These are phyloP conservation scores for Sextonia rubra DNA, from an alignment of 164 flowering plant genomes.

Conservation along the genomic window DNA sequence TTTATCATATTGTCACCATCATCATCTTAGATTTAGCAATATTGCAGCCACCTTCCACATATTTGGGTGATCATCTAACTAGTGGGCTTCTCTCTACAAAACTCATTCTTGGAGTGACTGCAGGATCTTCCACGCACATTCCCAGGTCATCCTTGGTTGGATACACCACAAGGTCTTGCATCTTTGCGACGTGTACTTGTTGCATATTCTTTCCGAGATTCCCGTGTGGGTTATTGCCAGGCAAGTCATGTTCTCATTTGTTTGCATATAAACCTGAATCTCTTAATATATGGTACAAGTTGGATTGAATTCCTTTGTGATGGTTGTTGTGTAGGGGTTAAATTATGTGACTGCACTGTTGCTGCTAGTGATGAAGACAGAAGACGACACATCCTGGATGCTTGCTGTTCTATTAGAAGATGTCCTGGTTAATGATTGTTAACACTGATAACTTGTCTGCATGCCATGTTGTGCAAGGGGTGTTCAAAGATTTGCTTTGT, in stretches of 20 bases:
- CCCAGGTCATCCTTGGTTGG: conserved; percentile 98
- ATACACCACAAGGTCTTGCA: conserved; percentile 90
- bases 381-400: conserved; percentile 98
- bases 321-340: conserved; percentile 56
- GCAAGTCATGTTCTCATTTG: conserved; percentile 22
- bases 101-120: conserved; percentile 3
- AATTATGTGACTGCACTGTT: conserved; percentile 92
- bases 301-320: neutral
- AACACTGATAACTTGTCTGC: conserved; percentile 88
- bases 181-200: conserved; percentile 92
- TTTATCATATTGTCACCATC: too few species aligned
- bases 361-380: conserved; percentile 95
- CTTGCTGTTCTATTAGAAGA: conserved; percentile 88
- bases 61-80: too few species aligned
- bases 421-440: conserved; percentile 87
- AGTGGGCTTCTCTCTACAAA: too few species aligned
- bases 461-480: conserved; percentile 95
- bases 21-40: neutral
- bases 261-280: neutral
- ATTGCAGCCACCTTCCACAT: neutral
- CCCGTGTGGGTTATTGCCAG: conserved; percentile 97
- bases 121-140: conserved; percentile 95
- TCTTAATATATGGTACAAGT: neutral
- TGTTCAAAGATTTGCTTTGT: conserved; percentile 74
- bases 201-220: conserved; percentile 90